Base-by-base conservation (phyloP, 495 filamentous ascomycete genomes). In the Xylaria intraflava region DNA sequence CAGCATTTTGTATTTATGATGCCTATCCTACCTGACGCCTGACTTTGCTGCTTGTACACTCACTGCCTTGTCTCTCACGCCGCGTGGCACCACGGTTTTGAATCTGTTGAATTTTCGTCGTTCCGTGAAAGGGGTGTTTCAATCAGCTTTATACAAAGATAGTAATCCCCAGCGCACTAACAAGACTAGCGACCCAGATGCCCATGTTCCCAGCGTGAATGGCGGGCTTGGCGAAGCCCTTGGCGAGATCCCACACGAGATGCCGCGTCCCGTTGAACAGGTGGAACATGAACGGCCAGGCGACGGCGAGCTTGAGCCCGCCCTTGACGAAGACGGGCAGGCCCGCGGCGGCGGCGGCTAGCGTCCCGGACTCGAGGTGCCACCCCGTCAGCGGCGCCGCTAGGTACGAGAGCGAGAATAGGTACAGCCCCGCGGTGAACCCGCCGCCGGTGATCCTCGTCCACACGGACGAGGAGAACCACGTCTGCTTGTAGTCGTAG, bases 401-500 rank as follows among this genome's bases (percentile, higher is more conserved):
- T 44, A 96, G 83, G 76, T 98, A 98, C 31, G 85, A 84, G 52
- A 84, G 69, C 30, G 83, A 84, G 74, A 89, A 97, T 57, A 85
- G 62, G 82, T 99, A 99, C 49, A 96, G 76, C 23, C 74, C 72
- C 51, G 86, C 86, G 61, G 83, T 85, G 59, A 96, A 74, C 52
- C 75, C 63, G 55, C 76, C 59, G 55, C 90, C 93, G 14, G 88
- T 90, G 74, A 97, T 79, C 62, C 93, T 89, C 78, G 89, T 84
- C 69, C 87, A 73, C 48, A 64, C 72, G 50, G 84, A 89, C 39
- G 75, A 70, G 48, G 67, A 64, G 66, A 86, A 84, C 87, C 87
- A 96, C 49, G 90, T 91, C 65, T 97, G 85, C 72, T 88, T 86
- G 56, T 86, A 85, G 59, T 82, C 77, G 81, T 97, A 99, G 80